These are phyloP conservation scores for Xylariales sp. DNA, from an alignment of 2,329 filamentous ascomycete genomes.

Conservation along the genomic window DNA sequence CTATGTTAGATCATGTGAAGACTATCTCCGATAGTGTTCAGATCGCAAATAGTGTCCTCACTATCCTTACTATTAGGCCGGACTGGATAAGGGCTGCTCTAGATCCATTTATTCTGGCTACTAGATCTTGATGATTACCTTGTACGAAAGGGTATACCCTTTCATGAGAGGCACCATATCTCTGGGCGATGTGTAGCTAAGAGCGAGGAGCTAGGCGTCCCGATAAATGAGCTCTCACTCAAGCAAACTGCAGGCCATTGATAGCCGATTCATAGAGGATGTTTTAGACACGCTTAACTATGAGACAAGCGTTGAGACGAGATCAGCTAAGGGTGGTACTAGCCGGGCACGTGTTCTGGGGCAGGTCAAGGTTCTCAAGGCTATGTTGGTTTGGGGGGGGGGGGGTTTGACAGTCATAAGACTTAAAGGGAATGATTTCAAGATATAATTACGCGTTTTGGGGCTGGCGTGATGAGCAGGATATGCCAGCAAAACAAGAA, in stretches of 20 bases:
- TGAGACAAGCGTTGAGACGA: constrained; percentile 83
- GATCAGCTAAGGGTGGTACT: constrained; percentile 71
- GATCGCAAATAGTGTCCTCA: constrained; percentile 84
- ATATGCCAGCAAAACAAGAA: neutral
- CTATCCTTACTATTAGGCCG: constrained; percentile 75
- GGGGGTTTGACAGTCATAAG: no score
- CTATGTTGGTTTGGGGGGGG: neutral
- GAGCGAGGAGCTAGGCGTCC: constrained; percentile 53
- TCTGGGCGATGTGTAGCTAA: constrained; percentile 64
- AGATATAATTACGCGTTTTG: constrained; percentile 1
- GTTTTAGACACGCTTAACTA: constrained; percentile 82
- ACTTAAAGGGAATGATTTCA: constrained; percentile 1
- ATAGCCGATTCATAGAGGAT: constrained; percentile 70
- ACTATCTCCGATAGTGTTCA: constrained; percentile 83
- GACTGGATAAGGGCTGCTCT: constrained; percentile 84
- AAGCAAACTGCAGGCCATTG: constrained; percentile 48
- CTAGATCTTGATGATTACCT: constrained; percentile 76
- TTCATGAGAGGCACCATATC: constrained; percentile 86
- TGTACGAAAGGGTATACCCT: constrained; percentile 78
- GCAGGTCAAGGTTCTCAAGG: constrained; percentile 14
- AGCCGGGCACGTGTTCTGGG: constrained; percentile 1
- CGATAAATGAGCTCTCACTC: constrained; percentile 74
- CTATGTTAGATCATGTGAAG: constrained; percentile 86
- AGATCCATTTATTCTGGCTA: constrained; percentile 85
- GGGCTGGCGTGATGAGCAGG: neutral